Conservation (phyloP, 441 rosid species). For the Mallotus repandus region DNA sequence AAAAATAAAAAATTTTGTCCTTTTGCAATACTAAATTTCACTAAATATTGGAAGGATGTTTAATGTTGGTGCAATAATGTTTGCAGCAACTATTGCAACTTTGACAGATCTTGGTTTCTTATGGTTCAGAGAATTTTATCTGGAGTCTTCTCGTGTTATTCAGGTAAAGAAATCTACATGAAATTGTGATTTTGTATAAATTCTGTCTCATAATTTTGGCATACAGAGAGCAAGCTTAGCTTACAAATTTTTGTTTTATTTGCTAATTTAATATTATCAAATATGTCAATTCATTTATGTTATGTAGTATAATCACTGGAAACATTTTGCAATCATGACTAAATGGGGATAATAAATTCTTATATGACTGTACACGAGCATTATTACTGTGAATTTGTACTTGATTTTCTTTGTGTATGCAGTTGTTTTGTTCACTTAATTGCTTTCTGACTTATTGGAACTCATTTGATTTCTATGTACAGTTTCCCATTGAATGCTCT, state of each 20-base stretch:
- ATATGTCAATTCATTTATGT: not conserved
- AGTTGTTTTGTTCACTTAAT: not conserved
- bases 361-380: not conserved
- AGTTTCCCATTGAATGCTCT: slow-evolving; percentile 99
- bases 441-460: slow-evolving; percentile 13
- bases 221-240: not conserved
- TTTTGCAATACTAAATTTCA: slow-evolving; percentile 6
- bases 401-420: not conserved
- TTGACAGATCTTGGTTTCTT: slow-evolving; percentile 97
- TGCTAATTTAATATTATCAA: not conserved
- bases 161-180: slow-evolving; percentile 55
- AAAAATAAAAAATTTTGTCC: not conserved
- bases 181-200: slow-evolving; percentile 13
- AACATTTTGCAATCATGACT: slow-evolving; percentile 7
- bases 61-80: slow-evolving; percentile 29
- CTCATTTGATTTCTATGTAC: slow-evolving; percentile 28
- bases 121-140: slow-evolving; percentile 99
- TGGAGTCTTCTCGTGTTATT: slow-evolving; percentile 99
- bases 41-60: slow-evolving; percentile 14
- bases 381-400: not conserved
- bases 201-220: slow-evolving; percentile 15
- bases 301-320: not conserved
- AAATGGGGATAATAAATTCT: not conserved
- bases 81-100: slow-evolving; percentile 80
- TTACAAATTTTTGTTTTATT: slow-evolving; percentile 2